Evolutionary conservation across 345 rosid genomes (phyloP), one percentile per base, ranked within the genome.

Genomic region (Jatropha curcas): DNA sequence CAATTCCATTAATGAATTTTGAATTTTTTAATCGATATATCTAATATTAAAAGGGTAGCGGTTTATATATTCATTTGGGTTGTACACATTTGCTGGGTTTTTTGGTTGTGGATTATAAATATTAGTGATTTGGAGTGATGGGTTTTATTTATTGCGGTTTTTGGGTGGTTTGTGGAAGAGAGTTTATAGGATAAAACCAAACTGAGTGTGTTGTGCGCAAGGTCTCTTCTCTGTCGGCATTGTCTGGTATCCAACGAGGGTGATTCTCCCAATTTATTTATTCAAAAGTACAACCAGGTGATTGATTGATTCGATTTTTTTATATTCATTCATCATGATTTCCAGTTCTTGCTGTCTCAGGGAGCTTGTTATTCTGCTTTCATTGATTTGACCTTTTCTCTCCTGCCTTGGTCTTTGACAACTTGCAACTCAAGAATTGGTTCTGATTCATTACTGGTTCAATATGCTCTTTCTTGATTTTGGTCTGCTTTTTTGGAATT

Each of bases 151-250:
- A 34, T 7, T 52, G 25, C 60, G 24, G 22, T 68, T 45, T 57
- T 56, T 1, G 33, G 9, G 48, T 45, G n/a, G 46, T 58, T 48
- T 53, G 76, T 28, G 50, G 66, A 52, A 35, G 59, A 46, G 46
- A 25, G 28, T 60, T 33, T 24, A 31, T 39, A 33, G 51, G 12
- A 11, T 51, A 34, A 22, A 41, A 39, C 27, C 39, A 14, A 34
- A 59, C 59, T 72, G 51, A 70, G 60, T 52, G 82, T 68, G 87
- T 82, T 85, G 92, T 89, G 98, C 83, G 89, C 81, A 59, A 79
- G 80, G 90, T 86, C 92, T 83, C 92, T 92, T 87, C n/a, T 88
- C 94, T 89, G 94, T 92, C 93, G 89, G 91, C 92, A 88, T 87
- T 87, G 92, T 87, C 90, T 82, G n/a, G 86, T 86, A 83, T 90